phyloP scores from a whole-genome alignment of 441 rosid species.

The Populus hybrid region DNA sequence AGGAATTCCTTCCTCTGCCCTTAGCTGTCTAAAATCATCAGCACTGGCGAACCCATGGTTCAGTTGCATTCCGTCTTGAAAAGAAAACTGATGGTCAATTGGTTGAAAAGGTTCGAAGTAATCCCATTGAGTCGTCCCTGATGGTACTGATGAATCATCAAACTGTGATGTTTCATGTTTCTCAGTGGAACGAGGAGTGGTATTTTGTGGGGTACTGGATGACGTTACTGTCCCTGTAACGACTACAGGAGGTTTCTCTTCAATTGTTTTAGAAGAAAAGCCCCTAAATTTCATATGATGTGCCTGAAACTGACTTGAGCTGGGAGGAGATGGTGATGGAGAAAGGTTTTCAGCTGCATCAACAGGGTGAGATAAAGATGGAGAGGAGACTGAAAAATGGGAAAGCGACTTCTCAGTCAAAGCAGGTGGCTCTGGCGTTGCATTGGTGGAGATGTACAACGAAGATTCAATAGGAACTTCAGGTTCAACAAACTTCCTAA shows the following conservation, averaged over 20 bases:
- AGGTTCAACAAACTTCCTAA: slow-evolving; percentile 72
- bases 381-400: slow-evolving; percentile 52
- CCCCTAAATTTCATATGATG: slow-evolving; percentile 39
- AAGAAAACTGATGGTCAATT: slow-evolving; percentile 54
- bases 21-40: slow-evolving; percentile 46
- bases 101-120: slow-evolving; percentile 75
- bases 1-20: slow-evolving; percentile 63
- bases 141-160: slow-evolving; percentile 49
- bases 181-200: slow-evolving; percentile 38
- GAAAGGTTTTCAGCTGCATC: slow-evolving; percentile 48
- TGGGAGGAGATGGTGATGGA: slow-evolving; percentile 60
- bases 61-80: slow-evolving; percentile 46
- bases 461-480: slow-evolving; percentile 74
- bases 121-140: slow-evolving; percentile 83
- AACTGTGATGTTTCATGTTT: slow-evolving; percentile 48
- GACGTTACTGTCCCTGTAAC: slow-evolving; percentile 49
- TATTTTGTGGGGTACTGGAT: slow-evolving; percentile 46
- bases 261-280: slow-evolving; percentile 51
- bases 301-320: slow-evolving; percentile 50
- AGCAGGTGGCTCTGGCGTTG: slow-evolving; percentile 74
- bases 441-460: slow-evolving; percentile 64
- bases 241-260: slow-evolving; percentile 62
- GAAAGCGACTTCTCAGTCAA: slow-evolving; percentile 61
- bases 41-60: slow-evolving; percentile 39
- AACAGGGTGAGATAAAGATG: slow-evolving; percentile 50